phyloP scores from a whole-genome alignment of 805 yeast species.

The Ogataea chonburiensis region DNA sequence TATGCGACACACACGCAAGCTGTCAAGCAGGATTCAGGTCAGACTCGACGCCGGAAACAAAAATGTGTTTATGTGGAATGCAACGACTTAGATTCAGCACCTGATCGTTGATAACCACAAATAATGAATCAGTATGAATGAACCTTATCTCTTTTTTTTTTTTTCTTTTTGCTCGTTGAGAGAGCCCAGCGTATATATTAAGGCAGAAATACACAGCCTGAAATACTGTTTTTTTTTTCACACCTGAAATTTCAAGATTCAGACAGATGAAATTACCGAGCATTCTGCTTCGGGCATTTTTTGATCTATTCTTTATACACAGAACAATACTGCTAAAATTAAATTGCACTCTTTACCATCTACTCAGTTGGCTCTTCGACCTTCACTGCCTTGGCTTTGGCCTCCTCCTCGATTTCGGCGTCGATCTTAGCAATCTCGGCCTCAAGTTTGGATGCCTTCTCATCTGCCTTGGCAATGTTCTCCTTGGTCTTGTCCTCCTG shows the following conservation, averaged over 20 bases:
- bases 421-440: conserved; percentile 37
- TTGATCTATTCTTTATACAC: conserved; percentile 9
- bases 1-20: too few relatives aligned
- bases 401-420: conserved; percentile 28
- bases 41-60: too few relatives aligned
- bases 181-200: conserved; percentile 4
- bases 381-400: conserved; percentile 9
- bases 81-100: too few relatives aligned
- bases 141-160: conserved; percentile 10
- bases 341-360: conserved; percentile 1
- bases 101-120: too few relatives aligned
- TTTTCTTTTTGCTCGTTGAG: conserved; percentile 2
- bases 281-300: not conserved
- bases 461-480: conserved; percentile 74
- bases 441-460: conserved; percentile 68
- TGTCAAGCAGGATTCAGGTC: not conserved
- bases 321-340: conserved; percentile 3
- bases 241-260: conserved; percentile 6
- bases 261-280: conserved; percentile 1
- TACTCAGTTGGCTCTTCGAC: conserved; percentile 13
- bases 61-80: too few relatives aligned
- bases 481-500: conserved; percentile 80
- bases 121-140: not conserved
- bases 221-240: conserved; percentile 1
- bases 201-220: conserved; percentile 6